Evolutionary conservation across 805 yeast species (phyloP), one percentile per base, ranked within the genome.

Genomic region (Yarrowia phangngaensis): DNA sequence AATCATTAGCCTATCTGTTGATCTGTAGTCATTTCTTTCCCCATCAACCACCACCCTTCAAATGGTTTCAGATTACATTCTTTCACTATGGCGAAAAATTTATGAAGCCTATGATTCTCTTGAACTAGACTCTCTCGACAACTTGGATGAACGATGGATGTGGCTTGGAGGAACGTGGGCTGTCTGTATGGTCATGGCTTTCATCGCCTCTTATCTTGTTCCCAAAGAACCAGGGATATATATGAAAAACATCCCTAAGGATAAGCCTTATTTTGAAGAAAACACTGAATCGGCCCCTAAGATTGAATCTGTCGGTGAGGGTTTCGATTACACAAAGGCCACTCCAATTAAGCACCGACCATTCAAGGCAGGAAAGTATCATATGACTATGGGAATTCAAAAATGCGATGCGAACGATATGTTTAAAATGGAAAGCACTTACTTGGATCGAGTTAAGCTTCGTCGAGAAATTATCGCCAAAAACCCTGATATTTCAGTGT

Each of bases 371-470:
- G 81, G 77, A 12, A 74, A 68, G 36, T 79, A 80, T 56, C 73
- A 71, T 53, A 64, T 82, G 63, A 80, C 82, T 3, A 75, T 83
- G 82, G 83, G 81, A 1, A 70, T 81, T 43, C 67, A 71, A 52
- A 68, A 71, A 58, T 58, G 71, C 31, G 63, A 68, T 26, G 61
- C 78, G 2, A 70, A 72, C 31, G 80, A 81, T 29, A 75, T 81
- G 75, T 66, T 84, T 17, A 64, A 76, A 23, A 61, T 84, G 3
- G 92, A 84, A 51, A 64, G 78, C 33, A 75, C 82, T 0, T 83
- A 82, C 58, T 56, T 69, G 46, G 62, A 68, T 4, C 64, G 69
- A 33, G 72, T 77, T 5, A 65, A 64, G 13, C 55, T 72, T 24
- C 66, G 76, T 47, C 57, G 62, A 49, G 61, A 62, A 51, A 61